Evolutionary conservation across 441 rosid genomes (phyloP).

Genomic region (Jatropha podagrica): DNA sequence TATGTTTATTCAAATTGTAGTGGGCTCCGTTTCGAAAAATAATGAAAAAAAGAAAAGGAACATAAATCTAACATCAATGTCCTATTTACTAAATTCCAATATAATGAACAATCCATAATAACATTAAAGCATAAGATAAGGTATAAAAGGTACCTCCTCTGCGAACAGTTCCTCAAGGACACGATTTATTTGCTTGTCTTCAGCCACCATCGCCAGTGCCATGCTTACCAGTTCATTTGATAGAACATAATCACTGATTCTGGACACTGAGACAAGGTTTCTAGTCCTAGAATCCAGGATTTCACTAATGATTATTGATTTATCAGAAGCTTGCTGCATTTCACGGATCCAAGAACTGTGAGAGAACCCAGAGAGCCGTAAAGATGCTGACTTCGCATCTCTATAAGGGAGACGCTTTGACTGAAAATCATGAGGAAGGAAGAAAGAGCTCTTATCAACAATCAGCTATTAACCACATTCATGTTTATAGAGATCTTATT

Average conservation of each 20-base stretch:
- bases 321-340: slow-evolving; percentile 94
- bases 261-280: slow-evolving; percentile 85
- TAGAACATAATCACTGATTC: slow-evolving; percentile 89
- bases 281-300: slow-evolving; percentile 94
- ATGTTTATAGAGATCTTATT: neutral
- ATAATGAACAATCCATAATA: neutral
- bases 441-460: slow-evolving; percentile 27
- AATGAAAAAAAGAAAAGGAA: neutral
- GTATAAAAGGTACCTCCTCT: slow-evolving; percentile 56
- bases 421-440: slow-evolving; percentile 38
- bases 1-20: neutral
- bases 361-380: slow-evolving; percentile 58
- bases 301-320: slow-evolving; percentile 83
- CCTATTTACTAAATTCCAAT: neutral
- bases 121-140: neutral
- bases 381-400: slow-evolving; percentile 48
- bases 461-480: neutral
- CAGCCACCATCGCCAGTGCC: slow-evolving; percentile 96
- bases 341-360: slow-evolving; percentile 90
- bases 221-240: slow-evolving; percentile 89
- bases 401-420: slow-evolving; percentile 77
- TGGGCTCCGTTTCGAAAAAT: neutral
- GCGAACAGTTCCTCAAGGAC: slow-evolving; percentile 86
- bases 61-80: neutral
- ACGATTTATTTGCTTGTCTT: slow-evolving; percentile 90